phyloP scores from a whole-genome alignment of 805 yeast genomes.

The Candida taoyuanica region DNA sequence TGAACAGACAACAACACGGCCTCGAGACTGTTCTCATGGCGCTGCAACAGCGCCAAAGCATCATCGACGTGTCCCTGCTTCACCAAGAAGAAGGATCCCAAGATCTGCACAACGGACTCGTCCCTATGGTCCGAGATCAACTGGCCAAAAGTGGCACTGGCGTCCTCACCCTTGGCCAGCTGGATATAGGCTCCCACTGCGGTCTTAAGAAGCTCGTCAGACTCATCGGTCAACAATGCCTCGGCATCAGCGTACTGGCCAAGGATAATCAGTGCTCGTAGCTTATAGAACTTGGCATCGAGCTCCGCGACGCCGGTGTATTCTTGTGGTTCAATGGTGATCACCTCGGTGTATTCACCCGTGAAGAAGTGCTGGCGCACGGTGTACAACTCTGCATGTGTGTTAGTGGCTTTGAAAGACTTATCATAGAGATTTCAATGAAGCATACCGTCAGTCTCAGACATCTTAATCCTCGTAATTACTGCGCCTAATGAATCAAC shows the following conservation, averaged over 20 bases:
- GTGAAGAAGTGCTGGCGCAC: constrained; percentile 58
- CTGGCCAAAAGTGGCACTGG: constrained; percentile 17
- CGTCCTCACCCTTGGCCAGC: constrained; percentile 23
- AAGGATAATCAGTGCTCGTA: constrained; percentile 31
- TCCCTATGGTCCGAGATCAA: constrained; percentile 19
- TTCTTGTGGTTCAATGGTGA: constrained; percentile 33
- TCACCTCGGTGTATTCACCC: constrained; percentile 47
- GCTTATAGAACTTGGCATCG: constrained; percentile 30
- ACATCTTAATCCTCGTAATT: constrained; percentile 1
- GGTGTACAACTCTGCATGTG: constrained; percentile 42
- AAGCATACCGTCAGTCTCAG: constrained; percentile 15
- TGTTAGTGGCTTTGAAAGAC: too few relatives aligned
- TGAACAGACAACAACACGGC: constrained; percentile 38
- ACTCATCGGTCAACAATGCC: not conserved
- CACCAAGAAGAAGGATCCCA: constrained; percentile 40
- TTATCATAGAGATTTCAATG: too few relatives aligned
- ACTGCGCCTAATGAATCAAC: too few relatives aligned
- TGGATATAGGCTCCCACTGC: constrained; percentile 27
- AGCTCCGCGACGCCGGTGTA: constrained; percentile 32
- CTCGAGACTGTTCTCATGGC: constrained; percentile 37
- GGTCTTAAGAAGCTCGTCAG: constrained; percentile 11
- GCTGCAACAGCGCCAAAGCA: constrained; percentile 36
- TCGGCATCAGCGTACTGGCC: constrained; percentile 22
- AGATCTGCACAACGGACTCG: constrained; percentile 32
- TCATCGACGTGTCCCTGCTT: constrained; percentile 37